These are phyloP conservation scores for Neurospora sp. DNA, from an alignment of 2,329 filamentous ascomycete genomes.

Conservation along the genomic window DNA sequence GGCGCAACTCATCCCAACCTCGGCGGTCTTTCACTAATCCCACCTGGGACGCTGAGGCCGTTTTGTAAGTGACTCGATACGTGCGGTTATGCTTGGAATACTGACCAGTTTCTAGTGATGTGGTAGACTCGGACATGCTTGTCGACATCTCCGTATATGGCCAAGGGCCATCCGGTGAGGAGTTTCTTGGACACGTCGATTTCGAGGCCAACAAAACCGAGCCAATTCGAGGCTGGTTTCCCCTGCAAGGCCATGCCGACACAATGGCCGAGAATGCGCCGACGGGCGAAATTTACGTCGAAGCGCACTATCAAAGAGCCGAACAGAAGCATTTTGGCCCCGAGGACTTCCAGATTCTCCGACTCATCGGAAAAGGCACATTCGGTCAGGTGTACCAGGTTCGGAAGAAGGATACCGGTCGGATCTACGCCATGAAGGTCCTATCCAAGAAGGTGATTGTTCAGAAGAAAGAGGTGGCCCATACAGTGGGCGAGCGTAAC, in stretches of 20 bases:
- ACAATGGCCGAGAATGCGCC: slow-evolving; percentile 60
- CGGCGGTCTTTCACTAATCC: slow-evolving; percentile 64
- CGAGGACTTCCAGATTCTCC: slow-evolving; percentile 90
- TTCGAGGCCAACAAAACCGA: slow-evolving; percentile 58
- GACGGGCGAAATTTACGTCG: slow-evolving; percentile 82
- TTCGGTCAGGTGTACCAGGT: slow-evolving; percentile 99
- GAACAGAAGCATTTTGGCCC: slow-evolving; percentile 90
- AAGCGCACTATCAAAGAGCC: slow-evolving; percentile 74
- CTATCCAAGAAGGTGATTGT: slow-evolving; percentile 99
- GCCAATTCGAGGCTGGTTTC: slow-evolving; percentile 77
- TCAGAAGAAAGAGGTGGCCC: slow-evolving; percentile 97
- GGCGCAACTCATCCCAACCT: slow-evolving; percentile 36
- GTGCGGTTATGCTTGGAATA: background rate
- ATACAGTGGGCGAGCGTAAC: slow-evolving; percentile 93
- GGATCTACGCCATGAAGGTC: slow-evolving; percentile 99
- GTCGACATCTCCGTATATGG: slow-evolving; percentile 94
- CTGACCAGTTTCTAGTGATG: slow-evolving; percentile 56
- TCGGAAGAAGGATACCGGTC: slow-evolving; percentile 87
- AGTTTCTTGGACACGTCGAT: slow-evolving; percentile 84
- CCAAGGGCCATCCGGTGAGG: slow-evolving; percentile 66
- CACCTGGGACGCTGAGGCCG: slow-evolving; percentile 89
- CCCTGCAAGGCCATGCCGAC: slow-evolving; percentile 65
- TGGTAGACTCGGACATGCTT: slow-evolving; percentile 81
- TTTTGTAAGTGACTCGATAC: slow-evolving; percentile 60
- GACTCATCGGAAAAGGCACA: slow-evolving; percentile 94